Percentiles rank a stretch among this genome's conserved stretches.
Evolutionary conservation across 2,329 filamentous ascomycete species (phyloP).

Genomic region (Pseudocercospora musae): DNA sequence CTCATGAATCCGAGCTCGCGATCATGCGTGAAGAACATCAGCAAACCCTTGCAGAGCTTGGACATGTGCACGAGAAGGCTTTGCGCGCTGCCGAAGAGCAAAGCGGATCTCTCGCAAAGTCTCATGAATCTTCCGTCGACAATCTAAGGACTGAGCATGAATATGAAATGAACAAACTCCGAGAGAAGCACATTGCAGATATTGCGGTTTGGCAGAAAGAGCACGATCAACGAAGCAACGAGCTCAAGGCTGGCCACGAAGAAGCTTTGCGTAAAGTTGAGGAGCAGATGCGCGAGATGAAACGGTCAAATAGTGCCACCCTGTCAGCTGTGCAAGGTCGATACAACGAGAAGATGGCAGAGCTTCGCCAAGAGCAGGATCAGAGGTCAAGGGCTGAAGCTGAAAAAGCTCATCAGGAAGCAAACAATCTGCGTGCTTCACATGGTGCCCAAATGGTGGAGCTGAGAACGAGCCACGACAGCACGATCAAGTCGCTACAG

Average conservation of each 20-base stretch:
- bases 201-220: neutral
- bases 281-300: neutral
- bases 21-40: slow-evolving; percentile 4
- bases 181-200: slow-evolving; percentile 18
- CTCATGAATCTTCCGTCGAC: slow-evolving; percentile 11
- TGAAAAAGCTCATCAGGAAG: neutral
- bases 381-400: neutral
- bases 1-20: slow-evolving; percentile 1
- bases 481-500: neutral
- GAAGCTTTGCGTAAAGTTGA: neutral
- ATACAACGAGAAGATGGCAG: neutral
- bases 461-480: neutral
- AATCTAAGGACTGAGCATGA: slow-evolving; percentile 12
- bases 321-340: neutral
- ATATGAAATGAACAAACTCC: slow-evolving; percentile 10
- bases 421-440: neutral
- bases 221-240: neutral
- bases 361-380: slow-evolving; percentile 4
- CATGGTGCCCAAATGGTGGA: neutral
- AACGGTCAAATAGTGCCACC: neutral
- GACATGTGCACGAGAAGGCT: slow-evolving; percentile 1
- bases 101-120: neutral
- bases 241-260: neutral
- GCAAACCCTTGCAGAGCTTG: slow-evolving; percentile 1
- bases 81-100: slow-evolving; percentile 3